Conservation (phyloP, 169 alveolate genomes). For the Plasmodium cynomolgi region DNA sequence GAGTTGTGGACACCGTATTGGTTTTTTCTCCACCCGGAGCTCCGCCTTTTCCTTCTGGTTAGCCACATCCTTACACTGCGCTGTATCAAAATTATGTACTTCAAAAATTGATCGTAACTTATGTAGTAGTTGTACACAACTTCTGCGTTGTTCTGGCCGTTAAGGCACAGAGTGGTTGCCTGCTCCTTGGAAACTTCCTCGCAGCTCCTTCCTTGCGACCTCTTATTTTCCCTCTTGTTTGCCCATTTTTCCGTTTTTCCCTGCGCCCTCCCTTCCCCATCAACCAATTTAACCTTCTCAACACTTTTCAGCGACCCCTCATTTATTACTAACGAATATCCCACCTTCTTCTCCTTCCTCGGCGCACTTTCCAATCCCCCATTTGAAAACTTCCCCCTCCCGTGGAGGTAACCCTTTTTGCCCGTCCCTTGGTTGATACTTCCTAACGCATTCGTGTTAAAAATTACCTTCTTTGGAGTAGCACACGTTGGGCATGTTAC, state of each 20-base stretch:
- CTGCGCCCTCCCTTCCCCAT: not conserved
- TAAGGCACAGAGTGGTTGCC: slow-evolving; percentile 21
- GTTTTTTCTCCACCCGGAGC: not conserved
- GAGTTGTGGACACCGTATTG: not conserved
- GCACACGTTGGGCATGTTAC: not conserved
- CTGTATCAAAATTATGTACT: slow-evolving; percentile 29
- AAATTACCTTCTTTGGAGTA: not conserved
- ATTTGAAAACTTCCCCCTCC: not conserved
- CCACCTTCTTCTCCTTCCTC: not conserved
- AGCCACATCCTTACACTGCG: slow-evolving; percentile 35
- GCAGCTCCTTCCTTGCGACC: not conserved
- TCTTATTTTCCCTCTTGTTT: not conserved
- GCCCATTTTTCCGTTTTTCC: not conserved
- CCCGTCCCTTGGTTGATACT: not conserved
- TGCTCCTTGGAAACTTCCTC: not conserved
- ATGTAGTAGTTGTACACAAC: slow-evolving; percentile 31
- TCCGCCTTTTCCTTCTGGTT: not conserved
- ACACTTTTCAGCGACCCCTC: not conserved
- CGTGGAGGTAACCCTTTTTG: not conserved
- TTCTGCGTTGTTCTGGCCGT: slow-evolving; percentile 10
- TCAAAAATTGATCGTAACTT: slow-evolving; percentile 9
- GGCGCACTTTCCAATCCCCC: not conserved
- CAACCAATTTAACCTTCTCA: not conserved
- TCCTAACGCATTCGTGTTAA: not conserved
- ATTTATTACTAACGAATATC: not conserved